Percentiles rank a stretch among this genome's conserved stretches.
Conservation (phyloP, 768 basidiomycete species). For the Agaricus blazei region DNA sequence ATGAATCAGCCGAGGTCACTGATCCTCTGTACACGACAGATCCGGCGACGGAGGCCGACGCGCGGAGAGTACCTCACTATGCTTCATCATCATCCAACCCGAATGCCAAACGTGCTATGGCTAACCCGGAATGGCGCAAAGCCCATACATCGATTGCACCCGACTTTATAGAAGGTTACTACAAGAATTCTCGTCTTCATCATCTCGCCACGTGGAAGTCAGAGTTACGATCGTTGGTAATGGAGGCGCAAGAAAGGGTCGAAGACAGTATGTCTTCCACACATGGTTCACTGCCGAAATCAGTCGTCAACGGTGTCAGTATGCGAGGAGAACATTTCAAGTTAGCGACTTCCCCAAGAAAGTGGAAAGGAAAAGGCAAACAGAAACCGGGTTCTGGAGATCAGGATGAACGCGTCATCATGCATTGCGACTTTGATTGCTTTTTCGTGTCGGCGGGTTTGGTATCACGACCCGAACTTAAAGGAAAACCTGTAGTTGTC, state of each 20-base stretch:
- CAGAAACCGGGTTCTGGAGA: slow-evolving; percentile 19
- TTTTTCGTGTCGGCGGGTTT: slow-evolving; percentile 96
- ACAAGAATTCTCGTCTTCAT: slow-evolving; percentile 87
- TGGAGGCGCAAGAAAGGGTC: slow-evolving; percentile 70
- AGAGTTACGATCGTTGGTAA: slow-evolving; percentile 76
- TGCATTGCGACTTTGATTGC: slow-evolving; percentile 95
- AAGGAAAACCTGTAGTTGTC: slow-evolving; percentile 88
- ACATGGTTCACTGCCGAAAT: slow-evolving; percentile 11
- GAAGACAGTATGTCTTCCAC: slow-evolving; percentile 30
- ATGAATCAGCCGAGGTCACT: slow-evolving; percentile 7
- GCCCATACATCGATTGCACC: slow-evolving; percentile 84
- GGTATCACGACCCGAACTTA: slow-evolving; percentile 70
- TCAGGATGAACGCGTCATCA: slow-evolving; percentile 60
- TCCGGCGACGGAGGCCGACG: slow-evolving; percentile 35
- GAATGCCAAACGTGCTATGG: slow-evolving; percentile 74
- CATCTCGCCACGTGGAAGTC: slow-evolving; percentile 90
- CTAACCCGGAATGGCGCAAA: slow-evolving; percentile 78
- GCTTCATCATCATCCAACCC: slow-evolving; percentile 66
- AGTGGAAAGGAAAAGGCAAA: slow-evolving; percentile 52
- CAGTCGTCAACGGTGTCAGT: slow-evolving; percentile 27
- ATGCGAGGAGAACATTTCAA: slow-evolving; percentile 50
- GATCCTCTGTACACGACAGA: slow-evolving; percentile 35
- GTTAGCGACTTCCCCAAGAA: slow-evolving; percentile 39
- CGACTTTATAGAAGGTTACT: slow-evolving; percentile 83
- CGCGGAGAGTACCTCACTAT: slow-evolving; percentile 53